Evolutionary conservation across 768 basidiomycete species (phyloP).

Genomic region (Amanita rubescens): DNA sequence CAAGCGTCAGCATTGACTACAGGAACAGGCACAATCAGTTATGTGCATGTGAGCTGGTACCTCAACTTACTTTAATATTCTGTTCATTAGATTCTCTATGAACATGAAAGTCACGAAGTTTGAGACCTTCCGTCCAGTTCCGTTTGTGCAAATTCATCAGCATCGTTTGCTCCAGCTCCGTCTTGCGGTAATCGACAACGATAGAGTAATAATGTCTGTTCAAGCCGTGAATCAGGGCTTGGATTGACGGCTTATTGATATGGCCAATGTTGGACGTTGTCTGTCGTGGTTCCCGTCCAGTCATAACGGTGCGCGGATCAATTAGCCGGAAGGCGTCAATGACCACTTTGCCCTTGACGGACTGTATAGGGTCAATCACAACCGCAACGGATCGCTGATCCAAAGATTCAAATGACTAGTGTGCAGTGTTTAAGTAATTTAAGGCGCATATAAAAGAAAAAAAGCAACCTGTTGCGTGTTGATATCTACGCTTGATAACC

Average conservation of each 20-base stretch:
- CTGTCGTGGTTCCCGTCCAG: slow-evolving; percentile 92
- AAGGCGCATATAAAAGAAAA: slow-evolving; percentile 6
- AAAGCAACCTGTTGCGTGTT: slow-evolving; percentile 87
- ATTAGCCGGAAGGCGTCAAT: slow-evolving; percentile 99
- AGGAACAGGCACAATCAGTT: slow-evolving; percentile 11
- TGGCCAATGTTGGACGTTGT: slow-evolving; percentile 98
- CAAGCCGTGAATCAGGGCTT: slow-evolving; percentile 94
- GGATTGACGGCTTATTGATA: slow-evolving; percentile 98
- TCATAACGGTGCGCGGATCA: slow-evolving; percentile 81
- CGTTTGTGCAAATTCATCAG: slow-evolving; percentile 98
- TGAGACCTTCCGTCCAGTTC: slow-evolving; percentile 98
- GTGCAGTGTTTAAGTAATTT: slow-evolving; percentile 4
- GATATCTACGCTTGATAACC: slow-evolving; percentile 98
- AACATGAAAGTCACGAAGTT: slow-evolving; percentile 80
- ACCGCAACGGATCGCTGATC: slow-evolving; percentile 93
- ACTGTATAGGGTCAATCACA: slow-evolving; percentile 97
- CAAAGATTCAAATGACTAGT: slow-evolving; percentile 91
- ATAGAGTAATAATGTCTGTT: slow-evolving; percentile 99
- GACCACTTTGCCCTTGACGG: slow-evolving; percentile 97
- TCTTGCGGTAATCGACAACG: slow-evolving; percentile 96
- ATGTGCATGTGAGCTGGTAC: slow-evolving; percentile 11
- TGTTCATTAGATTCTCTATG: slow-evolving; percentile 89
- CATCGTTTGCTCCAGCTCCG: slow-evolving; percentile 97
- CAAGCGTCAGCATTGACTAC: slow-evolving; percentile 93
- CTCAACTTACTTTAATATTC: slow-evolving; percentile 75